phyloP scores from a whole-genome alignment of 345 rosid species.

The Rhodamnia argentea region DNA sequence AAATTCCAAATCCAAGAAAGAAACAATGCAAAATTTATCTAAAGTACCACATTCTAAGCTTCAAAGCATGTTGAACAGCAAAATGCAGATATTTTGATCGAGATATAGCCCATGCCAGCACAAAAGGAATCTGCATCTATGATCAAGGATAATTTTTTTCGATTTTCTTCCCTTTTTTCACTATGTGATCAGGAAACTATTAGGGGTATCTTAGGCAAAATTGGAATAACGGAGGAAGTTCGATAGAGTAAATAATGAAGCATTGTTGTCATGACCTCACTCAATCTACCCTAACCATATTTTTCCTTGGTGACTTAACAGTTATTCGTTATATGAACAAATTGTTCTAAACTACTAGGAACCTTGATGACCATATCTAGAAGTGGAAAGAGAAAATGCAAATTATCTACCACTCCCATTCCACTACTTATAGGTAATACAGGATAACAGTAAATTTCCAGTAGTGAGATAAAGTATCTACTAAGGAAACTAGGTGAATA shows the following conservation, averaged over 20 bases:
- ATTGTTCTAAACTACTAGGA: not conserved
- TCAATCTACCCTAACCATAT: not conserved
- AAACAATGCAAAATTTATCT: not conserved
- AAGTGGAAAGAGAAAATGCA: not conserved
- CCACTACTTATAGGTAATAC: not conserved
- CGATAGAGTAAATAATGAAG: not conserved
- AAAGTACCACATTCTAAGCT: not conserved
- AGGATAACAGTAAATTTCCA: not conserved
- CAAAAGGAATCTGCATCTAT: not conserved
- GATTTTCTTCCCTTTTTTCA: not conserved
- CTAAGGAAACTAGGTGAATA: not conserved
- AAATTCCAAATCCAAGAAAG: not conserved
- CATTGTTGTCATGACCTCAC: not conserved
- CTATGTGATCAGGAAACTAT: not conserved
- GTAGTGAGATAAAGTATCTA: not conserved
- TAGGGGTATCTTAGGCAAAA: not conserved
- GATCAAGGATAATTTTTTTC: not conserved
- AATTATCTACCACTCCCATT: not conserved
- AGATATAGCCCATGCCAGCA: not conserved
- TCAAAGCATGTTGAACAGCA: not conserved
- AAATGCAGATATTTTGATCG: not conserved
- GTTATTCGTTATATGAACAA: not conserved
- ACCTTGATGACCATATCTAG: not conserved
- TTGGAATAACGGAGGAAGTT: not conserved
- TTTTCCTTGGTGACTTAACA: not conserved